phyloP scores from a whole-genome alignment of 345 rosid genomes.

The Boechera divaricarpa region DNA sequence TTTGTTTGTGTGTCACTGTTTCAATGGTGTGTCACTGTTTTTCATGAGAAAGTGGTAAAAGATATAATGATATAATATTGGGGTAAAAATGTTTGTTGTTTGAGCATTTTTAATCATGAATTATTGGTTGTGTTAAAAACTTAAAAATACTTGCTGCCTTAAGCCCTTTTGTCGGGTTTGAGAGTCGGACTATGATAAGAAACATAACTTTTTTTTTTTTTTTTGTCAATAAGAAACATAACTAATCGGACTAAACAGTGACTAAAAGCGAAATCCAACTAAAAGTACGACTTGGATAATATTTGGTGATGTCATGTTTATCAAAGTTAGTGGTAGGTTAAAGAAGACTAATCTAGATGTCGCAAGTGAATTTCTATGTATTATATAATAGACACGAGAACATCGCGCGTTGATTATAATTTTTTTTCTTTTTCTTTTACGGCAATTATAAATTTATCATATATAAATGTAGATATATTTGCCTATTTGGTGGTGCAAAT shows the following conservation, averaged over 20 bases:
- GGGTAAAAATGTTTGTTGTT: not conserved
- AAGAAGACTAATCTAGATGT: not conserved
- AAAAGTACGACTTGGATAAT: not conserved
- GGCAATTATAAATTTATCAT: no score
- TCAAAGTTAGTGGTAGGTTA: constrained; percentile 19
- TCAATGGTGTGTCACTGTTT: not conserved
- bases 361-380: not conserved
- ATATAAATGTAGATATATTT: no score
- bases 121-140: constrained; percentile 5
- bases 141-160: not conserved
- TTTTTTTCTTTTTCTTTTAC: no score
- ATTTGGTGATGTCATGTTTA: constrained; percentile 26
- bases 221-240: not conserved
- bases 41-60: constrained; percentile 10
- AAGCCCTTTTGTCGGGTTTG: not conserved
- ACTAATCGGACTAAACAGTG: constrained; percentile 6
- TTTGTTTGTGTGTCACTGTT: constrained; percentile 25
- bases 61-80: not conserved
- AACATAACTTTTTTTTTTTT: no score
- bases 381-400: not conserved
- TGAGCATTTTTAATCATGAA: not conserved
- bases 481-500: constrained; percentile 7
- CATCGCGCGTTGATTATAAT: not conserved
- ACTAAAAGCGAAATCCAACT: constrained; percentile 22
- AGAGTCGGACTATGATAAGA: not conserved